Evolutionary conservation across 371 early-diverging fungal genomes (phyloP).

Genomic region (Mucor mucedo): DNA sequence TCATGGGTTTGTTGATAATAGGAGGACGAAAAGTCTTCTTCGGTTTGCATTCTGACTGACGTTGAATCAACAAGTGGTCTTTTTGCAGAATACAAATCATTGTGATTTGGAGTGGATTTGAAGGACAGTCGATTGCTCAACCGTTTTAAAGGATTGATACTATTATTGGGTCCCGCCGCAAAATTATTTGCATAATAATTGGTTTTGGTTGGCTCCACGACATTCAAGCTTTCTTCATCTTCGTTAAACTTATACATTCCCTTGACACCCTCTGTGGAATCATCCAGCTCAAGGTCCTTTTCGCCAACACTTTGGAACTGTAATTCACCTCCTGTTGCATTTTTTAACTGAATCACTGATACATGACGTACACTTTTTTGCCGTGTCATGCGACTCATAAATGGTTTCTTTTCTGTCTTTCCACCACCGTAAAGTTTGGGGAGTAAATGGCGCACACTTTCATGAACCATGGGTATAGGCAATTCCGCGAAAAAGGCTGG

Average conservation of each 20-base stretch:
- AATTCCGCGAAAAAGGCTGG: conserved; percentile 59
- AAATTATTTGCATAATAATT: conserved; percentile 16
- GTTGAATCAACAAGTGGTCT: conserved; percentile 14
- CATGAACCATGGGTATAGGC: conserved; percentile 64
- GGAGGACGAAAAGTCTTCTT: neutral
- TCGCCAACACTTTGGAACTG: conserved; percentile 43
- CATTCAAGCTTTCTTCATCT: conserved; percentile 22
- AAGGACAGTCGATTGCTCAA: conserved; percentile 15
- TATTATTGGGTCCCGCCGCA: neutral
- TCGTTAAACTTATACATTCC: conserved; percentile 48
- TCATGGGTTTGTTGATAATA: conserved; percentile 5
- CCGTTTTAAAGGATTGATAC: conserved; percentile 9
- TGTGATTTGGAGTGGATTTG: neutral
- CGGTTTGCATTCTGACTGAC: conserved; percentile 3
- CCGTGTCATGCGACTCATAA: conserved; percentile 36
- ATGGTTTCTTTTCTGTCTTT: conserved; percentile 13
- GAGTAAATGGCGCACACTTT: conserved; percentile 57
- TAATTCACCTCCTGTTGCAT: conserved; percentile 25
- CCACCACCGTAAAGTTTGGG: conserved; percentile 47
- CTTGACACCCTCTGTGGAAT: conserved; percentile 40
- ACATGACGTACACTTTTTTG: conserved; percentile 41
- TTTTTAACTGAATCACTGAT: conserved; percentile 27
- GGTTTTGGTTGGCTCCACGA: conserved; percentile 23
- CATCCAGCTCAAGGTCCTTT: conserved; percentile 43
- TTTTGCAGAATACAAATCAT: conserved; percentile 15